Conservation (phyloP, 75 land plant genomes). For the Pinus taeda region DNA sequence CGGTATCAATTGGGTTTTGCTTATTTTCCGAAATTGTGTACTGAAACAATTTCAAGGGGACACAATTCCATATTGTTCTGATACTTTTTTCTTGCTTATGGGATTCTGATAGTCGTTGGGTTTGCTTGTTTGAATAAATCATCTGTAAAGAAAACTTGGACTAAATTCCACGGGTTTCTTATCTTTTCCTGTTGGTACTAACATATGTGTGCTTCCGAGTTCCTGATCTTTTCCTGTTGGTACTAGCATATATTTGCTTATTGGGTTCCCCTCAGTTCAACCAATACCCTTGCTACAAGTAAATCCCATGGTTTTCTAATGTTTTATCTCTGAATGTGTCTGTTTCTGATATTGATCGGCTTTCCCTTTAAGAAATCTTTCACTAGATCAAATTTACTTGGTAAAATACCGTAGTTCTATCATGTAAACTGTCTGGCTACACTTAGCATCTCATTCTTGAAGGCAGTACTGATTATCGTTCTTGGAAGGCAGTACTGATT, state of each 20-base stretch:
- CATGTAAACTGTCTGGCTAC: neutral
- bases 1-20: neutral
- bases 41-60: no score
- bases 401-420: neutral
- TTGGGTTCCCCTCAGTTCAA: neutral
- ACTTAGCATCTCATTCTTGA: neutral
- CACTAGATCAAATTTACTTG: neutral
- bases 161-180: neutral
- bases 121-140: neutral
- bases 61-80: no score
- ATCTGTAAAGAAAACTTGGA: no score
- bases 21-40: neutral
- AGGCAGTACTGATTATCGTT: neutral
- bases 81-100: no score
- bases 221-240: no score
- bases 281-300: neutral
- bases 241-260: no score
- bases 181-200: neutral
- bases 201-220: neutral
- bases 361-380: neutral
- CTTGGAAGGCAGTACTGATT: no score
- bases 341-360: neutral
- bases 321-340: no score
- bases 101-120: no score
- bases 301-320: neutral